A percentile compares a stretch with the other conserved stretches of the same genome.
These are phyloP conservation scores for Talaromyces nanjingensis DNA, from an alignment of 495 filamentous ascomycete species.

Conservation along the genomic window DNA sequence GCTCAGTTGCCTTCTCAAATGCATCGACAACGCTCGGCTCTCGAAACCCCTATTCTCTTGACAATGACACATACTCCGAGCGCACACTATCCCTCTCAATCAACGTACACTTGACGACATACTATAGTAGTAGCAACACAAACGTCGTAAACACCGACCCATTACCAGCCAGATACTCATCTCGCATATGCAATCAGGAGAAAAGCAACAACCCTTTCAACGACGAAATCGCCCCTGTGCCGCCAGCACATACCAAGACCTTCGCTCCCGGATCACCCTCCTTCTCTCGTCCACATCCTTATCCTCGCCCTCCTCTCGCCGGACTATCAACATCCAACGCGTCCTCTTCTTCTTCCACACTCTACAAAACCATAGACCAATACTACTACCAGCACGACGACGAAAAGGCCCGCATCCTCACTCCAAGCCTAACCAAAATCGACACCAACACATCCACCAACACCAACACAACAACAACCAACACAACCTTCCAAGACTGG, in stretches of 20 bases:
- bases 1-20: conserved; percentile 6
- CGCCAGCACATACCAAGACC: background rate
- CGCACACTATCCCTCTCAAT: conserved; percentile 29
- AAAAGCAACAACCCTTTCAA: background rate
- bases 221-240: background rate
- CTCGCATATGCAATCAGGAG: background rate
- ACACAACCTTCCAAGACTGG: conserved; percentile 18
- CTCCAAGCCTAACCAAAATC: background rate
- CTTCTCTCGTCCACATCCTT: conserved; percentile 7
- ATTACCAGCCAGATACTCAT: background rate
- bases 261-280: background rate
- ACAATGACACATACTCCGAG: conserved; percentile 21
- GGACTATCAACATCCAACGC: background rate
- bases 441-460: conserved; percentile 17
- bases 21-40: conserved; percentile 7
- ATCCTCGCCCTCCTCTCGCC: background rate
- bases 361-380: background rate
- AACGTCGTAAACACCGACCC: background rate
- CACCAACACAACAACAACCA: conserved; percentile 19
- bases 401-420: background rate
- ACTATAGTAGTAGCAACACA: background rate
- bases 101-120: conserved; percentile 27
- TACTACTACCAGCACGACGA: background rate
- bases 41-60: conserved; percentile 15
- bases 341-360: background rate